These are phyloP conservation scores for Scenedesmus sp. DNA, from an alignment of 163 green algal genomes.

Conservation along the genomic window DNA sequence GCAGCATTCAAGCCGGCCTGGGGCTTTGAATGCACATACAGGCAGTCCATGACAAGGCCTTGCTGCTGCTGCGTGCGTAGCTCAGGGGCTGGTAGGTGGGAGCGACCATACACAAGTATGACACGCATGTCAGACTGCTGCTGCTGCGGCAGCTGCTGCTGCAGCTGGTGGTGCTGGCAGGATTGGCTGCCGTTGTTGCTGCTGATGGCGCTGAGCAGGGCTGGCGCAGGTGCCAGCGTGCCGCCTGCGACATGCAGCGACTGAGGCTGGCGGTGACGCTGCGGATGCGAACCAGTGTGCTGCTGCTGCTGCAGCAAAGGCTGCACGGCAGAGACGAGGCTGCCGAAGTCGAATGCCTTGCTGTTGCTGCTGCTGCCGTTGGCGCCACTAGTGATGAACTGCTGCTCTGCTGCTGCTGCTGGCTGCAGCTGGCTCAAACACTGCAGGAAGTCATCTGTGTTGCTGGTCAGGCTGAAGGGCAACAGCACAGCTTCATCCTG, in stretches of 20 bases:
- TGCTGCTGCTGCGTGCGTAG: background rate
- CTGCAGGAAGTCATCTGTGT: background rate
- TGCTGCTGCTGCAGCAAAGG: slow-evolving; percentile 16
- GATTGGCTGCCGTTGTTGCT: too few relatives aligned
- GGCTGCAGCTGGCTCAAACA: slow-evolving; percentile 8
- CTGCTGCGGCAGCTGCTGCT: background rate
- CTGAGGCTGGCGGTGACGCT: background rate
- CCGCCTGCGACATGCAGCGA: background rate
- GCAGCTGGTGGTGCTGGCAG: too few relatives aligned
- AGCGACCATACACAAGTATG: slow-evolving; percentile 48
- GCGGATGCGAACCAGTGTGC: slow-evolving; percentile 10
- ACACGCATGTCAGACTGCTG: slow-evolving; percentile 5
- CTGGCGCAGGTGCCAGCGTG: background rate
- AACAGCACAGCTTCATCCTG: slow-evolving; percentile 22
- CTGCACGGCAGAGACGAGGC: background rate
- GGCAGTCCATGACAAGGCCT: slow-evolving; percentile 25
- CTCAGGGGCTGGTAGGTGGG: slow-evolving; percentile 15
- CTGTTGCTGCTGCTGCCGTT: slow-evolving; percentile 27
- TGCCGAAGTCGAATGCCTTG: slow-evolving; percentile 33
- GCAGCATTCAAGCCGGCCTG: slow-evolving; percentile 8
- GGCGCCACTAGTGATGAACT: background rate
- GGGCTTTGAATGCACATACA: slow-evolving; percentile 45
- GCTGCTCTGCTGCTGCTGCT: slow-evolving; percentile 38
- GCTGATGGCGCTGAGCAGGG: background rate
- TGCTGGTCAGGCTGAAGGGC: slow-evolving; percentile 24